phyloP scores from a whole-genome alignment of 352 stramenopile species.

The Phytophthora idaei region DNA sequence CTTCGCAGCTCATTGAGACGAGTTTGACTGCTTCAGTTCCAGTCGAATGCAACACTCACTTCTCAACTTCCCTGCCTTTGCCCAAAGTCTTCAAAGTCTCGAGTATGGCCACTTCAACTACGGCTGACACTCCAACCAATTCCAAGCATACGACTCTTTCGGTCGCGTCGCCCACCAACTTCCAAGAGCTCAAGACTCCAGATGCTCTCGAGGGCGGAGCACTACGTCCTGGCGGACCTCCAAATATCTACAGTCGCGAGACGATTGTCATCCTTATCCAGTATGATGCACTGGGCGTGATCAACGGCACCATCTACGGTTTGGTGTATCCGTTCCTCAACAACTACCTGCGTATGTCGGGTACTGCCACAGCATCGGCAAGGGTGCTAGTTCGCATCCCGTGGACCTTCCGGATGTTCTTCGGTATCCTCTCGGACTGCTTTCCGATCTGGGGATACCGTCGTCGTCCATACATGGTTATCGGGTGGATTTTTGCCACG shows the following conservation, averaged over 20 bases:
- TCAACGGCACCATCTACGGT: conserved; percentile 53
- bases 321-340: conserved; percentile 49
- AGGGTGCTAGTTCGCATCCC: conserved; percentile 48
- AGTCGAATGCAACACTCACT: conserved; percentile 14
- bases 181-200: conserved; percentile 42
- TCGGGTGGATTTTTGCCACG: conserved; percentile 56
- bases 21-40: conserved; percentile 2
- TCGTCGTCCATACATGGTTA: conserved; percentile 77
- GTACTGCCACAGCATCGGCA: conserved; percentile 41
- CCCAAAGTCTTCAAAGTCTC: conserved; percentile 14
- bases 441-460: conserved; percentile 79
- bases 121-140: conserved; percentile 9
- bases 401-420: conserved; percentile 80
- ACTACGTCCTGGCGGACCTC: conserved; percentile 38
- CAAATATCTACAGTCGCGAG: conserved; percentile 44
- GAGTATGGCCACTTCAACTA: conserved; percentile 13
- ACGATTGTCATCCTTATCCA: conserved; percentile 50
- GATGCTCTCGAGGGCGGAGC: conserved; percentile 41
- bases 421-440: conserved; percentile 82
- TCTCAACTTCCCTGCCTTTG: conserved; percentile 18
- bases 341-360: conserved; percentile 47
- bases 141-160: conserved; percentile 14
- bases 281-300: conserved; percentile 49
- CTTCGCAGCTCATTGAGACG: not conserved
- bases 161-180: conserved; percentile 23